These are phyloP conservation scores for Bombardia bombarda DNA, from an alignment of 495 filamentous ascomycete species.

Conservation along the genomic window DNA sequence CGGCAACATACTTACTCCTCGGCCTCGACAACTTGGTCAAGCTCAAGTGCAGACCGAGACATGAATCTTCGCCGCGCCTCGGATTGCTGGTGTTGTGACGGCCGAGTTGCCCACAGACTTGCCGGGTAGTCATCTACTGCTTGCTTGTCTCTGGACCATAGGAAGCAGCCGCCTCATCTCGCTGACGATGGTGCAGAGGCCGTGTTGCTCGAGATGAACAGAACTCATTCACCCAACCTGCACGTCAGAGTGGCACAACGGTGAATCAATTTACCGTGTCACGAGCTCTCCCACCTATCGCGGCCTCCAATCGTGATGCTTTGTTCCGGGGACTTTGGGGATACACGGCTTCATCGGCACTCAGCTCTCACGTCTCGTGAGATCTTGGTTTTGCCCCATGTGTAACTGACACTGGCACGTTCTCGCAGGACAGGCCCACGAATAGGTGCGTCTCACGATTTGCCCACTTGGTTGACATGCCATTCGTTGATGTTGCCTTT, in stretches of 20 bases:
- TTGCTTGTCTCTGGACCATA: not conserved
- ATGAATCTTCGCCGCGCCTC: not conserved
- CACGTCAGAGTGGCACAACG: slow-evolving; percentile 3
- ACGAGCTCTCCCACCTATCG: too few species aligned
- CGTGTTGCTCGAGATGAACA: not conserved
- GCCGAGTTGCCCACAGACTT: not conserved
- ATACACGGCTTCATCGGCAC: slow-evolving; percentile 1
- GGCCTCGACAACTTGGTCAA: not conserved
- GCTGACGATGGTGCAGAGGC: not conserved
- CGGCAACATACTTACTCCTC: slow-evolving; percentile 1
- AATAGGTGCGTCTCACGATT: not conserved
- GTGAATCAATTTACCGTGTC: slow-evolving; percentile 4
- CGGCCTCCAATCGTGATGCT: too few species aligned
- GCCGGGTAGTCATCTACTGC: too few species aligned
- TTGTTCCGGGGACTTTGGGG: too few species aligned
- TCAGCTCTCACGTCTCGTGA: slow-evolving; percentile 1
- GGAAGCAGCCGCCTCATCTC: not conserved
- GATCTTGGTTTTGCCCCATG: not conserved
- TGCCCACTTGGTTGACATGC: too few species aligned
- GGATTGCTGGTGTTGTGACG: not conserved
- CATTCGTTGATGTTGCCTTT: too few species aligned
- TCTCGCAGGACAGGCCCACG: not conserved
- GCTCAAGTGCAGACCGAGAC: not conserved
- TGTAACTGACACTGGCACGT: not conserved
- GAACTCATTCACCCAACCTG: slow-evolving; percentile 1